These are phyloP conservation scores for Volvariella volvacea DNA, from an alignment of 1,284 basidiomycete species.

Conservation along the genomic window DNA sequence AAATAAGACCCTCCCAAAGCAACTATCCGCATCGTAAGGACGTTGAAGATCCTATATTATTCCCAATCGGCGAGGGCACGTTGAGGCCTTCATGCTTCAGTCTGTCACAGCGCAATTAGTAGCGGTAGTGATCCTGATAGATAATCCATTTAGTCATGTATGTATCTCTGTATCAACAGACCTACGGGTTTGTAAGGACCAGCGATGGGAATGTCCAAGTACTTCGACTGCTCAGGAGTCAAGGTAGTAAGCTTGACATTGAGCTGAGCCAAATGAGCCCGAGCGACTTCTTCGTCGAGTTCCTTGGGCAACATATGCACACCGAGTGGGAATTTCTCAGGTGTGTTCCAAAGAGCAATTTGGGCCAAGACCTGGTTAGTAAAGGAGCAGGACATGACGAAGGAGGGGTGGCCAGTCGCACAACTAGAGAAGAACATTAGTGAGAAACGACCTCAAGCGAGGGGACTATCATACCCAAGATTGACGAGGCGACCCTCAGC, in stretches of 20 bases:
- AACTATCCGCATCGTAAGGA: conserved; percentile 37
- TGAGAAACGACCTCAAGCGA: conserved; percentile 5
- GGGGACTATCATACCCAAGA: conserved; percentile 66
- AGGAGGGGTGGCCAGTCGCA: conserved; percentile 90
- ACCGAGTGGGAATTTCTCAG: conserved; percentile 85
- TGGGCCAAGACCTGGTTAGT: conserved; percentile 98
- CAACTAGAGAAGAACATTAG: conserved; percentile 37
- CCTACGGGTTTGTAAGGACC: conserved; percentile 88
- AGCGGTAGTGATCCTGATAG: conserved; percentile 32
- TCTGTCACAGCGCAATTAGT: conserved; percentile 28
- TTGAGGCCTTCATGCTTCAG: conserved; percentile 60
- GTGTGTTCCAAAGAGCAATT: conserved; percentile 96
- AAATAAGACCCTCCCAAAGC: conserved; percentile 34
- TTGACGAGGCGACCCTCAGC: conserved; percentile 99
- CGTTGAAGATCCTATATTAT: conserved; percentile 59
- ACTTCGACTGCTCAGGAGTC: conserved; percentile 74
- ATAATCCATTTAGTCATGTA: conserved; percentile 2
- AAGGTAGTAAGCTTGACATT: conserved; percentile 92
- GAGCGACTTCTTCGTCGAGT: conserved; percentile 98
- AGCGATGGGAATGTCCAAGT: conserved; percentile 85
- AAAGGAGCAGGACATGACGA: conserved; percentile 99
- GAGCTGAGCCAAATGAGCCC: conserved; percentile 87
- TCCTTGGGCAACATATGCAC: conserved; percentile 97
- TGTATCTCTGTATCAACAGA: conserved; percentile 7
- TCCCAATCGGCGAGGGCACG: conserved; percentile 57